Percentiles rank a stretch among this genome's conserved stretches.
phyloP scores from a whole-genome alignment of 2,329 filamentous ascomycete genomes.

The Neonectria punicea region DNA sequence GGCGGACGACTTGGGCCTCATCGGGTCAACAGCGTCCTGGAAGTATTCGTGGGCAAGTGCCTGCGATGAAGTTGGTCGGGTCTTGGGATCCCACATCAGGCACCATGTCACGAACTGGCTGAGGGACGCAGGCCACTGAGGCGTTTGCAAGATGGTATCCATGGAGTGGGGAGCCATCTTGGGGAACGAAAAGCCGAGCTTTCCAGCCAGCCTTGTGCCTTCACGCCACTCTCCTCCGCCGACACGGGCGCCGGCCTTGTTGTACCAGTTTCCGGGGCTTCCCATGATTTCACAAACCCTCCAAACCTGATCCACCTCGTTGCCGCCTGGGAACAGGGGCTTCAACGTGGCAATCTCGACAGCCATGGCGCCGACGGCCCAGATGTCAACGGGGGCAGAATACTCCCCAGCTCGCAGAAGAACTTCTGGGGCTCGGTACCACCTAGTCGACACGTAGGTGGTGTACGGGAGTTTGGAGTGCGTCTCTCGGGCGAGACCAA shows the following conservation, averaged over 20 bases:
- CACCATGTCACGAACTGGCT: slow-evolving; percentile 98
- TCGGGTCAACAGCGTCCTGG: slow-evolving; percentile 87
- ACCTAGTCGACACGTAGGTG: slow-evolving; percentile 96
- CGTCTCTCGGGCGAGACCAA: slow-evolving; percentile 95
- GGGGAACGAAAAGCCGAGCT: slow-evolving; percentile 97
- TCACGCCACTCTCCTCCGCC: slow-evolving; percentile 98
- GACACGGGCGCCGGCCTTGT: slow-evolving; percentile 85
- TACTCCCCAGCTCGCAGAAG: slow-evolving; percentile 94
- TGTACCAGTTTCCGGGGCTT: slow-evolving; percentile 97
- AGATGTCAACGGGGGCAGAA: slow-evolving; percentile 97
- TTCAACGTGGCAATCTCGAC: slow-evolving; percentile 97
- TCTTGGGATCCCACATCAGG: slow-evolving; percentile 97
- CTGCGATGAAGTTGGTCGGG: slow-evolving; percentile 88
- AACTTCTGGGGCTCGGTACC: slow-evolving; percentile 97
- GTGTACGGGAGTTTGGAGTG: slow-evolving; percentile 97
- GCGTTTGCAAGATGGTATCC: slow-evolving; percentile 89
- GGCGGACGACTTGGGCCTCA: slow-evolving; percentile 90
- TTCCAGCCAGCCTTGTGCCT: slow-evolving; percentile 89
- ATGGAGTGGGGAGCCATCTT: slow-evolving; percentile 99
- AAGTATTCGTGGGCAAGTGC: slow-evolving; percentile 98
- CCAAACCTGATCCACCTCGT: slow-evolving; percentile 99
- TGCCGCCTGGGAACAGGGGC: slow-evolving; percentile 95
- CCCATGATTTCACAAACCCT: slow-evolving; percentile 99
- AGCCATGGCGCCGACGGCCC: slow-evolving; percentile 98
- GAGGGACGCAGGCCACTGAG: slow-evolving; percentile 90